phyloP scores from a whole-genome alignment of 176 grass and related monocot species.

The Lolium multiflorum region DNA sequence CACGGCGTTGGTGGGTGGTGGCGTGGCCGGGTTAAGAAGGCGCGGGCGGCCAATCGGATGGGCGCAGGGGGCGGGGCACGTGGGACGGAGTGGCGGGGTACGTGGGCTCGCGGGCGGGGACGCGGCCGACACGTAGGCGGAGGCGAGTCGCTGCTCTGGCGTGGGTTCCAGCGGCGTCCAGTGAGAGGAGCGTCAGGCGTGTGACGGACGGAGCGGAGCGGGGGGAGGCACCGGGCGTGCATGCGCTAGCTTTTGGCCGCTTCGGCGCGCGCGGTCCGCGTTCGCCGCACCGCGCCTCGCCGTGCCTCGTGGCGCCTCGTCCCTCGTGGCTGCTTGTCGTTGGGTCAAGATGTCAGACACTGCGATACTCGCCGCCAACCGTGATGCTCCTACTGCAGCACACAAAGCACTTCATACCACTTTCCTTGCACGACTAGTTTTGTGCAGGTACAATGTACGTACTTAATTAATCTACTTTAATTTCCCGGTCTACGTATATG shows the following conservation, averaged over 20 bases:
- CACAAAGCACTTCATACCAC: neutral
- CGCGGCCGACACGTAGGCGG: slow-evolving; percentile 71
- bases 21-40: slow-evolving; percentile 54
- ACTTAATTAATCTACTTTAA: too few relatives aligned
- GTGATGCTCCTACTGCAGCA: neutral
- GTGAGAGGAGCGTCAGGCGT: slow-evolving; percentile 18
- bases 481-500: too few relatives aligned
- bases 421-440: neutral
- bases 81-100: slow-evolving; percentile 66
- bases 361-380: slow-evolving; percentile 5
- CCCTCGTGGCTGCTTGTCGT: slow-evolving; percentile 33
- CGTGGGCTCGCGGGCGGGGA: slow-evolving; percentile 77
- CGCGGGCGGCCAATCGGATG: slow-evolving; percentile 66
- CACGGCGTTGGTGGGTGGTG: slow-evolving; percentile 33
- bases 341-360: slow-evolving; percentile 34
- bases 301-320: slow-evolving; percentile 33
- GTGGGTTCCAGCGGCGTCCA: slow-evolving; percentile 28
- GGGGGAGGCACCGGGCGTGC: neutral
- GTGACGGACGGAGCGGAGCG: neutral
- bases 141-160: slow-evolving; percentile 40
- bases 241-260: slow-evolving; percentile 4
- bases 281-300: slow-evolving; percentile 42
- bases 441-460: too few relatives aligned
- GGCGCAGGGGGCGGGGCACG: slow-evolving; percentile 79
- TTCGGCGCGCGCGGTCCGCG: slow-evolving; percentile 26